Percentiles rank a stretch among this genome's conserved stretches.
These are phyloP conservation scores for Obba rivulosa DNA, from an alignment of 768 basidiomycete species.

Conservation along the genomic window DNA sequence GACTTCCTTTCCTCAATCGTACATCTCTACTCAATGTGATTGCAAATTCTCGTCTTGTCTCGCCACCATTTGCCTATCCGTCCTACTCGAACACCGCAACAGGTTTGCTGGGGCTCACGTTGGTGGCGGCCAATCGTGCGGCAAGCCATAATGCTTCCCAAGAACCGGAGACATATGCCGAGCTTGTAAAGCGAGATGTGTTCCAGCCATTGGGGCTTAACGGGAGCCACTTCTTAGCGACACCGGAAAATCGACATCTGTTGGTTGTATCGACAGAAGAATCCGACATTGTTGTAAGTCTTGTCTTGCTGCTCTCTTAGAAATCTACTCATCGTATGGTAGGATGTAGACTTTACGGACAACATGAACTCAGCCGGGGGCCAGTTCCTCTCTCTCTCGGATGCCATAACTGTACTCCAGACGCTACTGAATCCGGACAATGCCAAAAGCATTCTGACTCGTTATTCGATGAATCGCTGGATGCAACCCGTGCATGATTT, in stretches of 20 bases:
- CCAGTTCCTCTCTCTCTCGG: conserved; percentile 45
- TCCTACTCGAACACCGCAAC: conserved; percentile 39
- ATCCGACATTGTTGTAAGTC: conserved; percentile 31
- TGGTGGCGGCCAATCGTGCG: conserved; percentile 26
- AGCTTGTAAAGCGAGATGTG: conserved; percentile 42
- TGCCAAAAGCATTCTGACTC: conserved; percentile 19
- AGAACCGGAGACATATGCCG: conserved; percentile 24
- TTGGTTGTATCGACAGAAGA: conserved; percentile 36
- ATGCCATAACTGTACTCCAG: conserved; percentile 39
- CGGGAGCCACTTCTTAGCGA: conserved; percentile 37
- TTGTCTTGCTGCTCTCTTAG: too few relatives aligned
- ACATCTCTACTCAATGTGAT: conserved; percentile 32
- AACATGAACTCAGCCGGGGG: conserved; percentile 44
- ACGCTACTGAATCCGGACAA: conserved; percentile 36
- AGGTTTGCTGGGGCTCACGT: conserved; percentile 27
- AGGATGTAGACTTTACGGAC: too few relatives aligned
- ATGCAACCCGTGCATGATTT: conserved; percentile 24
- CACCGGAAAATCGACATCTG: conserved; percentile 27
- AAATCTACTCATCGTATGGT: too few relatives aligned
- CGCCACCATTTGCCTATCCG: conserved; percentile 40
- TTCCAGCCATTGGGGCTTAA: conserved; percentile 42
- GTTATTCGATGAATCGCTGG: conserved; percentile 25
- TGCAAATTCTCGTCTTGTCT: conserved; percentile 32
- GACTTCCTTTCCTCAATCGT: conserved; percentile 26
- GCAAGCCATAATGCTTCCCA: too few relatives aligned